Base-by-base conservation (phyloP, 352 stramenopile species). In the Phytophthora hybrid region DNA sequence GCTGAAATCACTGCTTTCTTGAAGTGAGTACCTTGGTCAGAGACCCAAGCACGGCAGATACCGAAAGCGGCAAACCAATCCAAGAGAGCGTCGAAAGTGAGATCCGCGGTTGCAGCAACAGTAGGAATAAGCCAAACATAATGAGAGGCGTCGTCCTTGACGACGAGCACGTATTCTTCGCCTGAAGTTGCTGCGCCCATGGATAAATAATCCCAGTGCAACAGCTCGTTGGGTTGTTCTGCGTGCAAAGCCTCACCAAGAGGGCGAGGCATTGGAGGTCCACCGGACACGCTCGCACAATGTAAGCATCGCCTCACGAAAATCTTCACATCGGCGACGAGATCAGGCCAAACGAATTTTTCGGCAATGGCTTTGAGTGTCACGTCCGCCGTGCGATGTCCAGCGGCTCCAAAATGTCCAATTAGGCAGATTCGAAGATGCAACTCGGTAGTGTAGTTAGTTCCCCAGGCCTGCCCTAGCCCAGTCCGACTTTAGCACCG, bases 361-460 rank as follows among this genome's bases (percentile, higher is more conserved):
- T n/a, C n/a, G 41, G 41, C 18, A 13, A 47, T 47, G 18, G 41
- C 41, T 14, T 47, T 19, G 41, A 68, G 1, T 6, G 76, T 80
- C 19, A 53, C 46, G 18, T 53, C 46, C 13, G 64, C 56, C 14
- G 18, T 60, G 10, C 75, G 74, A 71, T n/a, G n/a, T n/a, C n/a
- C n/a, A n/a, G n/a, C n/a, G n/a, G n/a, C n/a, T n/a, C n/a, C n/a
- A n/a, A n/a, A 66, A 51, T 82, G 75, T 0, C 54, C 71, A 3
- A 84, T 18, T 0, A 84, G 47, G 34, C 70, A 77, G 0, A 76
- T 39, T 0, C 66, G 62, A 8, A 76, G 11, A 13, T 79, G 74
- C 51, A 82, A 31, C 10, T 72, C 46, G 3, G 19, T 59, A 8
- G 34, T n/a, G n/a, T n/a, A n/a, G n/a, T n/a, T n/a, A n/a, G n/a